A percentile compares a stretch with the other conserved stretches of the same genome.
Conservation (phyloP, 768 basidiomycete species). For the Pleurotus cornucopiae region DNA sequence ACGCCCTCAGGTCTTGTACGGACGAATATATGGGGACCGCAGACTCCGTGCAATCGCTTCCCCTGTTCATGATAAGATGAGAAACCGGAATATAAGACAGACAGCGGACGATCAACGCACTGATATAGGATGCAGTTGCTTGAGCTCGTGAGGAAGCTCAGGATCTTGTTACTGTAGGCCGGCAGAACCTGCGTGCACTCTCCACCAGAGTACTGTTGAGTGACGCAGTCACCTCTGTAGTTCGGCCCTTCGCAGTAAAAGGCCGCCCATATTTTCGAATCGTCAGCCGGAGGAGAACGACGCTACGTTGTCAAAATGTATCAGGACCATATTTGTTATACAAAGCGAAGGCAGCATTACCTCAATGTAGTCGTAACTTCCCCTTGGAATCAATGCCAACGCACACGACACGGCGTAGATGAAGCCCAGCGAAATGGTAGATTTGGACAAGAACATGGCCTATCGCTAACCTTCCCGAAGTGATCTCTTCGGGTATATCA, state of each 20-base stretch:
- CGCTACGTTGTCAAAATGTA: too few species aligned
- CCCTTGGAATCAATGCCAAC: too few species aligned
- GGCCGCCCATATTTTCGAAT: not conserved
- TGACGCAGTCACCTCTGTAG: not conserved
- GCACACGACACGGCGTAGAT: too few species aligned
- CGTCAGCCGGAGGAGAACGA: too few species aligned
- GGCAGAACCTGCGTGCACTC: not conserved
- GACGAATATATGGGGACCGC: not conserved
- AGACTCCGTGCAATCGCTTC: not conserved
- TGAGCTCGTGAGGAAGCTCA: conserved; percentile 3
- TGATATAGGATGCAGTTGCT: not conserved
- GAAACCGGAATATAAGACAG: not conserved
- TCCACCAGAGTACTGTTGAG: not conserved
- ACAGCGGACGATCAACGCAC: not conserved
- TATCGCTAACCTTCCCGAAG: too few species aligned
- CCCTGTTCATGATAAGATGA: not conserved
- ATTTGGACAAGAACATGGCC: too few species aligned
- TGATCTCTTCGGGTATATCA: too few species aligned
- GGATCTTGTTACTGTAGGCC: not conserved
- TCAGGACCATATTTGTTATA: too few species aligned
- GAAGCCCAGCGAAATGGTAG: too few species aligned
- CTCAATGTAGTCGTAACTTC: too few species aligned
- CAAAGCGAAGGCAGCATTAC: too few species aligned
- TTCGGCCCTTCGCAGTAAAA: conserved; percentile 5
- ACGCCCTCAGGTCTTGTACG: conserved; percentile 1